Conservation (phyloP, 108 stramenopile species). For the Cyclostephanos invisitatus region DNA sequence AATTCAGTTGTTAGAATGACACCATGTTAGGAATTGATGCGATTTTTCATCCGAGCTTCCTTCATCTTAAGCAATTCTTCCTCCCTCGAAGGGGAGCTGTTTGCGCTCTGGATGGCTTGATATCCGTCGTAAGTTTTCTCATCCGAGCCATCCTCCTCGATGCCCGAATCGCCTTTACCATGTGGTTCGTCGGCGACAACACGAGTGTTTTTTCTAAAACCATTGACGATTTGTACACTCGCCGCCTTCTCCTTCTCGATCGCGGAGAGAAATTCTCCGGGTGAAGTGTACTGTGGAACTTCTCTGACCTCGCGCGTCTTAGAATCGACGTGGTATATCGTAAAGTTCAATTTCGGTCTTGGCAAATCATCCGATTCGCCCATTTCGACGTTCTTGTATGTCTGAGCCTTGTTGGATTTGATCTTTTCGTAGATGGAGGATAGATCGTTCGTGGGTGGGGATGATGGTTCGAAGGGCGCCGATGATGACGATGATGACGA, state of each 20-base stretch:
- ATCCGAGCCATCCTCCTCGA: conserved; percentile 22
- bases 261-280: conserved; percentile 54
- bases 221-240: neutral
- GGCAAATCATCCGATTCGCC: conserved; percentile 23
- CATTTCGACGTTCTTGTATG: conserved; percentile 33
- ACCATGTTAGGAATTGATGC: conserved; percentile 22
- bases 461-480: neutral
- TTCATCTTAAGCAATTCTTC: conserved; percentile 73
- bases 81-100: conserved; percentile 53
- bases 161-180: neutral
- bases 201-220: neutral
- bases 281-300: conserved; percentile 80
- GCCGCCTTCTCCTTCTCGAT: neutral
- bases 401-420: conserved; percentile 61
- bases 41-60: conserved; percentile 61
- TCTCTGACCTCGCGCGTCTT: conserved; percentile 60
- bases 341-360: conserved; percentile 73
- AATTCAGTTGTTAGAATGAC: neutral
- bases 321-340: conserved; percentile 65
- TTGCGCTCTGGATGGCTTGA: conserved; percentile 66
- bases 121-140: conserved; percentile 84
- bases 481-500: neutral
- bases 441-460: neutral
- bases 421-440: conserved; percentile 5
- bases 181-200: neutral